Evolutionary conservation across 768 basidiomycete genomes (phyloP).

Genomic region (Porphyrellus cyaneotinctus): DNA sequence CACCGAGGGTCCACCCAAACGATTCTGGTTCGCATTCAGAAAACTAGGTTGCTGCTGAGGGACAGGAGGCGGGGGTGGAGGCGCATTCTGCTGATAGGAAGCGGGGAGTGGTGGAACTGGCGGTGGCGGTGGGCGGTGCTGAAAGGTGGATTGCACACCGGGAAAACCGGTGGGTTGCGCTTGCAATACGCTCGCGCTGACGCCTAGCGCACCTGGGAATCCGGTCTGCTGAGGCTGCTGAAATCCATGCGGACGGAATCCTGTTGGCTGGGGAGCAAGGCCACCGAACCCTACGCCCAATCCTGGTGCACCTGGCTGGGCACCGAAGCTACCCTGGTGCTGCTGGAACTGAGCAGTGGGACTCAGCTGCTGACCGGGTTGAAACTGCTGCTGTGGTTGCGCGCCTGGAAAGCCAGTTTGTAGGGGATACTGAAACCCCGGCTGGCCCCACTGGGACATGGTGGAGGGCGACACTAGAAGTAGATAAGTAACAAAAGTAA

Average conservation of each 20-base stretch:
- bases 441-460: conserved; percentile 80
- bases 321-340: conserved; percentile 34
- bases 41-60: conserved; percentile 46
- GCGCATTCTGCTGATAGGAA: conserved; percentile 53
- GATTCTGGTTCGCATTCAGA: conserved; percentile 51
- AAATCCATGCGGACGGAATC: conserved; percentile 40
- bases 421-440: conserved; percentile 67
- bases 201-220: conserved; percentile 35
- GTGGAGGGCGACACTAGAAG: conserved; percentile 11
- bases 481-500: neutral
- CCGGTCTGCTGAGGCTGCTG: conserved; percentile 44
- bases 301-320: conserved; percentile 23
- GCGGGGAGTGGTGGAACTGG: conserved; percentile 63
- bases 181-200: conserved; percentile 37
- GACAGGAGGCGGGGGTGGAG: conserved; percentile 32
- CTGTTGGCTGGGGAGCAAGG: conserved; percentile 62
- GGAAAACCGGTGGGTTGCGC: conserved; percentile 51
- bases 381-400: conserved; percentile 46
- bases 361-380: conserved; percentile 32
- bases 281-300: conserved; percentile 35
- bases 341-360: conserved; percentile 39
- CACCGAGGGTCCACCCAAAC: conserved; percentile 33
- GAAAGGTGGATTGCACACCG: conserved; percentile 17
- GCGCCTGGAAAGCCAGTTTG: conserved; percentile 60
- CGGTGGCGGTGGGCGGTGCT: conserved; percentile 43